A percentile compares a stretch with the other conserved stretches of the same genome.
These are phyloP conservation scores for Ceratobasidium sp. DNA, from an alignment of 1,284 basidiomycete genomes.

Conservation along the genomic window DNA sequence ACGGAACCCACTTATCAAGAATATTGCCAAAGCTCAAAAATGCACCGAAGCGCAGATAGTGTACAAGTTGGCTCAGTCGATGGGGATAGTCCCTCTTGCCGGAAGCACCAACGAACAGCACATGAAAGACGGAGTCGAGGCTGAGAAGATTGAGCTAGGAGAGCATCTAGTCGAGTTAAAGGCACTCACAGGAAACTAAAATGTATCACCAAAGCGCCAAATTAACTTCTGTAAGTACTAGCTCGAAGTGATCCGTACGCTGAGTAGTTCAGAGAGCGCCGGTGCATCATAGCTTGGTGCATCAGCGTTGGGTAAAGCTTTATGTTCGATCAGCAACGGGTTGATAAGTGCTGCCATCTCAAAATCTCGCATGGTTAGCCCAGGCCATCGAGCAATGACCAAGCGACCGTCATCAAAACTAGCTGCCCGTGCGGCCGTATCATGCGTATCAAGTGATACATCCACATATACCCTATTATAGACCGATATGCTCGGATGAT, in stretches of 20 bases:
- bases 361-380: conserved; percentile 68
- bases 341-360: conserved; percentile 64
- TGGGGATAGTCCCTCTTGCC: conserved; percentile 72
- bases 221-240: too few relatives aligned
- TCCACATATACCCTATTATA: conserved; percentile 59
- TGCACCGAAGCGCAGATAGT: conserved; percentile 75
- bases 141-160: conserved; percentile 61
- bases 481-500: conserved; percentile 55
- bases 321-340: conserved; percentile 20
- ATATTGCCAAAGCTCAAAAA: conserved; percentile 63
- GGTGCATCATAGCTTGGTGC: not conserved
- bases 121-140: conserved; percentile 73
- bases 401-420: conserved; percentile 46
- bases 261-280: not conserved
- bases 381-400: conserved; percentile 52
- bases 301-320: not conserved
- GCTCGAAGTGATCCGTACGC: conserved; percentile 13
- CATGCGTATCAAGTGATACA: conserved; percentile 48
- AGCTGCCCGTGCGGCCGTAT: conserved; percentile 27
- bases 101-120: conserved; percentile 73
- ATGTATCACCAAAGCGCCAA: too few relatives aligned
- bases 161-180: conserved; percentile 50
- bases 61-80: conserved; percentile 74
- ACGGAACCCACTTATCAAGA: conserved; percentile 62
- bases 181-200: conserved; percentile 30